Evolutionary conservation across 331 rosid genomes (phyloP).

Genomic region (Cucumis variabilis): DNA sequence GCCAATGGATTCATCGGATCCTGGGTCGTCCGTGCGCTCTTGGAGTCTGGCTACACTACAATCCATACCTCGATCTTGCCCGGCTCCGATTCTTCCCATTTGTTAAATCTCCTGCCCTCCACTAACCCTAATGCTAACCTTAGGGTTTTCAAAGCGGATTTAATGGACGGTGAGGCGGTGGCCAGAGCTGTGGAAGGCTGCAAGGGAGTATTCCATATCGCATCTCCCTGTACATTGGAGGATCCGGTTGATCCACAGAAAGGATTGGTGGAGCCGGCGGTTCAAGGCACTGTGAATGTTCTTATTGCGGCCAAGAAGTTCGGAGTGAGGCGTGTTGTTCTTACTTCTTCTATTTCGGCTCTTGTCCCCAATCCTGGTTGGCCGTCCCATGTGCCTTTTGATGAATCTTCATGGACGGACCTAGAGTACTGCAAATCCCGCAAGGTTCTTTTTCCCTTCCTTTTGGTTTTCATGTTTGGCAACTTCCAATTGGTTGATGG

Average conservation of each 20-base stretch:
- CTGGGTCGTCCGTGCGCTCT: constrained; percentile 68
- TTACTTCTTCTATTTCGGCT: too few species aligned
- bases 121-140: constrained; percentile 40
- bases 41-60: constrained; percentile 56
- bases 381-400: too few species aligned
- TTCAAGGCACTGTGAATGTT: constrained; percentile 79
- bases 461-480: not conserved
- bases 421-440: too few species aligned
- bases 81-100: constrained; percentile 67
- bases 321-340: constrained; percentile 63
- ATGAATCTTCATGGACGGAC: too few species aligned
- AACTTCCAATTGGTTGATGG: not conserved
- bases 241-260: constrained; percentile 69
- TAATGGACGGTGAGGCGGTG: constrained; percentile 63
- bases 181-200: constrained; percentile 63
- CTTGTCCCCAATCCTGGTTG: too few species aligned
- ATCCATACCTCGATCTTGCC: constrained; percentile 84
- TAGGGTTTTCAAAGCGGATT: constrained; percentile 54
- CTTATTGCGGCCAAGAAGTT: constrained; percentile 57
- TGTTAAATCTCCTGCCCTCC: constrained; percentile 51
- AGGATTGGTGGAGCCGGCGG: constrained; percentile 72
- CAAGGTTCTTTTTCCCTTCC: not conserved
- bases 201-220: constrained; percentile 86
- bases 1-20: constrained; percentile 94
- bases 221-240: constrained; percentile 84